phyloP scores from a whole-genome alignment of 2,329 filamentous ascomycete genomes.

The Annulohypoxylon truncatum region DNA sequence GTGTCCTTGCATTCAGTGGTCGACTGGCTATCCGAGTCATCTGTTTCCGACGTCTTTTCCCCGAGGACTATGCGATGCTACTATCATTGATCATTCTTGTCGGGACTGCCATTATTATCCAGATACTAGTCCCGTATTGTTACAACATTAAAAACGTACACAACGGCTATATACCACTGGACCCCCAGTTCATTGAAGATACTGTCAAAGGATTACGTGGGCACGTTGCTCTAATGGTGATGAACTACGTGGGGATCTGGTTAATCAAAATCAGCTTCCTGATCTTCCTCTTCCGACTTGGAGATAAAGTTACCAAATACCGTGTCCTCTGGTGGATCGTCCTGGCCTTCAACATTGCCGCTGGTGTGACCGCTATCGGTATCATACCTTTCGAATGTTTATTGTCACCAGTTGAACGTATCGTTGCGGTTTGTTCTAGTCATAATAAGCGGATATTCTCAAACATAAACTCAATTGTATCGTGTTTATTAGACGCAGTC shows the following conservation, averaged over 20 bases:
- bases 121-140: not conserved
- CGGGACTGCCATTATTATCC: not conserved
- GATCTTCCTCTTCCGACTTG: slow-evolving; percentile 31
- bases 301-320: slow-evolving; percentile 10
- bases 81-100: not conserved
- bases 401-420: not conserved
- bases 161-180: not conserved
- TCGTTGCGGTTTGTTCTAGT: not conserved
- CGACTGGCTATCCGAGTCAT: not conserved
- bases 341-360: not conserved
- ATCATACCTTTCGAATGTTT: not conserved
- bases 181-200: not conserved
- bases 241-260: slow-evolving; percentile 41
- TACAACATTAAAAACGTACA: not conserved
- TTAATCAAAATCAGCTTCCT: slow-evolving; percentile 40
- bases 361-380: not conserved
- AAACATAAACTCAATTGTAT: not conserved
- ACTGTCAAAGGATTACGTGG: not conserved
- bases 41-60: not conserved
- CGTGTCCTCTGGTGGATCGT: slow-evolving; percentile 28
- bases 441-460: not conserved
- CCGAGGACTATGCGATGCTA: not conserved
- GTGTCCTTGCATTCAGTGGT: not conserved
- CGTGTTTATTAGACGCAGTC: not conserved
- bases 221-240: not conserved